Evolutionary conservation across 768 basidiomycete genomes (phyloP), one percentile per base, ranked within the genome.

Genomic region (Chiua virens): DNA sequence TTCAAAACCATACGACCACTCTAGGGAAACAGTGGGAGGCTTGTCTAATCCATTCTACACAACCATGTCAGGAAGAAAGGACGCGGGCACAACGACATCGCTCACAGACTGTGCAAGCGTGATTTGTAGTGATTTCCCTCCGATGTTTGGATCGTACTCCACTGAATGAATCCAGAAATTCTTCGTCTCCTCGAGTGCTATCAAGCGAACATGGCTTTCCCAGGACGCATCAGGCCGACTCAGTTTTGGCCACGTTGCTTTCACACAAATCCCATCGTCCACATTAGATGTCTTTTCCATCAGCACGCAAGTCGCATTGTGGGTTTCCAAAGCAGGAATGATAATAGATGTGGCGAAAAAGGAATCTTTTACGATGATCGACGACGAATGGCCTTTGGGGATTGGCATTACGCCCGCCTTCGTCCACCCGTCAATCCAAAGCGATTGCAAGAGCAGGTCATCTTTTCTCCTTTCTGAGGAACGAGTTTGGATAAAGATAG

Each of bases 1-100:
- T 14, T 38, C 17, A 23, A 34, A 47, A 38, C 36, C 38, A 22
- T 47, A 47, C 34, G 46, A 47, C 46, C 46, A 47, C 14, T 47
- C 36, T 4, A 47, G 14, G 9, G 46, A 21, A 22, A 47, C 23
- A 2, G 23, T 20, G 22, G 46, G 34, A 47, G 14, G 46, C 14
- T 47, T 14, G 13, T 38, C 46, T 10, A 5, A 14, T 13, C 30
- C 43, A 34, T 34, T 21, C 43, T 45, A 13, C 20, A 27, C 30
- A 15, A 21, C 20, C 11, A 21, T 20, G 15, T 43, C n/a, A 43
- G 15, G 30, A 32, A 30, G 21, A 27, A 35, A 14, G 9, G n/a
- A 32, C 32, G 9, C 21, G 14, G 6, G 7, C 15, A 30, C n/a
- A 45, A 3, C 13, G 15, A 18, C 22, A 21, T 20, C 8, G 15